Percentiles rank a stretch among this genome's conserved stretches.
Conservation (phyloP, 2,329 filamentous ascomycete species). For the Sarocladium strictum region DNA sequence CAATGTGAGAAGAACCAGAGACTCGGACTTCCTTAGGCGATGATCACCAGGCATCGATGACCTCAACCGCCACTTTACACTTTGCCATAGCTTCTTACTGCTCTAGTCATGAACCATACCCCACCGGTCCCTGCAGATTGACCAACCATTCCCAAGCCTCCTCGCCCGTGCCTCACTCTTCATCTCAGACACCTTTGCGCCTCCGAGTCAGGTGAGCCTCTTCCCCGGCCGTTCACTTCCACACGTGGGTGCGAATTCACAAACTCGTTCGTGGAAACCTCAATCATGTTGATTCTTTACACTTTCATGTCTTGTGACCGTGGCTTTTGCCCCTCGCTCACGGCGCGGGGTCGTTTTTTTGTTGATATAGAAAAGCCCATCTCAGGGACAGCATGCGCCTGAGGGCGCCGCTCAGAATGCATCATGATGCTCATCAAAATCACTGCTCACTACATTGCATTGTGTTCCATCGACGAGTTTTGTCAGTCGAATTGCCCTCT, state of each 20-base stretch:
- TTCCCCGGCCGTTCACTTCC: background rate
- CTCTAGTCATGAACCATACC: background rate
- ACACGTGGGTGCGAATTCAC: constrained; percentile 5
- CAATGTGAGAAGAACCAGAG: too few relatives aligned
- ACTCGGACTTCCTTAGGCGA: too few relatives aligned
- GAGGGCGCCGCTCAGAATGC: background rate
- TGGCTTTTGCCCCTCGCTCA: background rate
- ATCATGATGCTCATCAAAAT: background rate
- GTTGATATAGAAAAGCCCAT: constrained; percentile 1
- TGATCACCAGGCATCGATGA: background rate
- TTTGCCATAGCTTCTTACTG: too few relatives aligned
- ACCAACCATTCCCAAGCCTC: constrained; percentile 1
- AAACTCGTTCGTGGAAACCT: background rate
- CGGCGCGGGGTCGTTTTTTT: constrained; percentile 1
- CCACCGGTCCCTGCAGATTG: background rate
- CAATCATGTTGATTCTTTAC: background rate
- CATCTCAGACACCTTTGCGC: background rate
- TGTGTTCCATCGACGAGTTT: too few relatives aligned
- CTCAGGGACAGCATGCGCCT: background rate
- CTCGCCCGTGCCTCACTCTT: background rate
- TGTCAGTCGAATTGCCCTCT: too few relatives aligned
- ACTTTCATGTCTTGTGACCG: background rate
- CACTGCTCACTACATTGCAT: too few relatives aligned
- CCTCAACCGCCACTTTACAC: too few relatives aligned
- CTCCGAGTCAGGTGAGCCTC: background rate